Percentiles rank a stretch among this genome's conserved stretches.
Evolutionary conservation across 2,329 filamentous ascomycete genomes (phyloP).

Genomic region (Colletotrichum sp.): DNA sequence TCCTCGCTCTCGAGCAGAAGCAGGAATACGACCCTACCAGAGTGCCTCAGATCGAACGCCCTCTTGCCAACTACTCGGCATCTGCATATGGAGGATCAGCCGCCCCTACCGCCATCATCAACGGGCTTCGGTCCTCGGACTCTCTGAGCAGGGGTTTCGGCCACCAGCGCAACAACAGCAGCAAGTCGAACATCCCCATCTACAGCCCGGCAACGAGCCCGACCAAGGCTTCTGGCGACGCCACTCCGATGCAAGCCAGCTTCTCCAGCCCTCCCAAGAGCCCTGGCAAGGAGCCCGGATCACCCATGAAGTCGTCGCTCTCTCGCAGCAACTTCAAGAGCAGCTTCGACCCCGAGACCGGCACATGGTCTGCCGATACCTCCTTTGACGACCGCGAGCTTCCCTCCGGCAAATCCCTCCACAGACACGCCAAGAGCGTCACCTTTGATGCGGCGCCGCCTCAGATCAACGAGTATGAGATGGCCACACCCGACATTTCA

Average conservation of each 20-base stretch:
- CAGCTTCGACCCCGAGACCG: slow-evolving; percentile 71
- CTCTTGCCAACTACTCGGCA: slow-evolving; percentile 77
- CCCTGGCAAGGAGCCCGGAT: slow-evolving; percentile 74
- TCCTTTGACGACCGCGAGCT: slow-evolving; percentile 62
- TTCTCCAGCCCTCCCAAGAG: slow-evolving; percentile 41
- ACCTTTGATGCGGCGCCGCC: slow-evolving; percentile 95
- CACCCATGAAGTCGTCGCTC: slow-evolving; percentile 89
- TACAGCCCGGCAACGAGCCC: slow-evolving; percentile 53
- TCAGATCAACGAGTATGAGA: slow-evolving; percentile 96
- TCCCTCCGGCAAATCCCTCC: slow-evolving; percentile 70
- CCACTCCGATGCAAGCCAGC: not conserved
- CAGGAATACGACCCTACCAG: slow-evolving; percentile 88
- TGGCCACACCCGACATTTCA: slow-evolving; percentile 96
- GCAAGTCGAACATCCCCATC: slow-evolving; percentile 63
- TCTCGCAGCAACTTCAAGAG: slow-evolving; percentile 70
- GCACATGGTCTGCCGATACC: slow-evolving; percentile 71
- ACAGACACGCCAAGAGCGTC: slow-evolving; percentile 93
- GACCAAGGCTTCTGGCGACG: slow-evolving; percentile 20
- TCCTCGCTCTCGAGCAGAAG: slow-evolving; percentile 91
- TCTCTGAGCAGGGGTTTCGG: slow-evolving; percentile 42
- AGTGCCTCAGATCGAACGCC: slow-evolving; percentile 80
- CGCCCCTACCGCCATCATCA: slow-evolving; percentile 32
- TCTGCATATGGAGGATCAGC: slow-evolving; percentile 70
- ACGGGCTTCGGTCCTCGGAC: slow-evolving; percentile 57
- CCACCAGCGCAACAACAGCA: slow-evolving; percentile 57